phyloP scores from a whole-genome alignment of 805 yeast genomes.

The Clavispora santaluciae region DNA sequence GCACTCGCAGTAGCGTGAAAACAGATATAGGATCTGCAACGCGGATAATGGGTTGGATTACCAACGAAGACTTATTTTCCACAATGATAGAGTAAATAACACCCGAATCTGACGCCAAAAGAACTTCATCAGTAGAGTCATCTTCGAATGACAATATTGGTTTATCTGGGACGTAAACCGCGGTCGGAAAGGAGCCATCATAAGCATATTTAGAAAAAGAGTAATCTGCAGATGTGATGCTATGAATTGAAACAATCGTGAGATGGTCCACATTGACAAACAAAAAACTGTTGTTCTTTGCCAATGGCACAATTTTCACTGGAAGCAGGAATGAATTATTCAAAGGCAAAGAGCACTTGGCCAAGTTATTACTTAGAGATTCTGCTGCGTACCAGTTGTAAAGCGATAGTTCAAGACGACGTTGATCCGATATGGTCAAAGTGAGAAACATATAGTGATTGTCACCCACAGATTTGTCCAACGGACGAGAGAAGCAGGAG shows the following conservation, averaged over 20 bases:
- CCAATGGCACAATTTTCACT: conserved; percentile 36
- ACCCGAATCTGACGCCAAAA: conserved; percentile 33
- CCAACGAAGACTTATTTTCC: conserved; percentile 12
- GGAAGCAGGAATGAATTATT: conserved; percentile 39
- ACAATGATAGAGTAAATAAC: conserved; percentile 26
- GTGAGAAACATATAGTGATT: conserved; percentile 32
- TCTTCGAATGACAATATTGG: conserved; percentile 9
- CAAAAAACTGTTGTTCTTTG: conserved; percentile 32
- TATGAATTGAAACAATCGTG: conserved; percentile 36
- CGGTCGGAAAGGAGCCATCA: conserved; percentile 38
- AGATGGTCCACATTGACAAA: conserved; percentile 33
- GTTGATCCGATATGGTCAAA: conserved; percentile 31
- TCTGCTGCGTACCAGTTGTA: conserved; percentile 41
- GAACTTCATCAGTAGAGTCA: conserved; percentile 20
- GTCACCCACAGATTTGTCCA: conserved; percentile 17
- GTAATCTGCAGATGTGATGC: conserved; percentile 45
- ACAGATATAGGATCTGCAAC: conserved; percentile 34
- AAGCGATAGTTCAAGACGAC: conserved; percentile 33
- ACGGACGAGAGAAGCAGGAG: conserved; percentile 39
- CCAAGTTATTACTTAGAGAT: conserved; percentile 22
- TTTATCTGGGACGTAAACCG: conserved; percentile 25
- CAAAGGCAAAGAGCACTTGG: conserved; percentile 37
- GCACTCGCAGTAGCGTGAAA: conserved; percentile 22
- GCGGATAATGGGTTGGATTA: conserved; percentile 26
- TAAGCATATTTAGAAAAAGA: conserved; percentile 22